These are phyloP conservation scores for Botrytis squamosa DNA, from an alignment of 2,329 filamentous ascomycete genomes.

Conservation along the genomic window DNA sequence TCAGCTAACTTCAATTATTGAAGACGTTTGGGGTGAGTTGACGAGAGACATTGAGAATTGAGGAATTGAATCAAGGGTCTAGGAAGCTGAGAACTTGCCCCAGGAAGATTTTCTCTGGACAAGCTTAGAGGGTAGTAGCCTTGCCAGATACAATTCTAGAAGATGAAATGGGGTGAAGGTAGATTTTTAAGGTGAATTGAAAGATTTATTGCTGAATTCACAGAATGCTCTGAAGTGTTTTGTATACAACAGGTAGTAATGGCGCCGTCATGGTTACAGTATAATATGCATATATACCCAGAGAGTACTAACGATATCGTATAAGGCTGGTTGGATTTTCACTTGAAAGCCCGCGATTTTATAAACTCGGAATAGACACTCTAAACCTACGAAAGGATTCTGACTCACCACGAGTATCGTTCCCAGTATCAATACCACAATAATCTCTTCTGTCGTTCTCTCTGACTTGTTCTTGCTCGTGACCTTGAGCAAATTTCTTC, in stretches of 20 bases:
- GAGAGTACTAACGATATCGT: neutral
- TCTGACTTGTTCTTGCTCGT: neutral
- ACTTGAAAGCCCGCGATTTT: neutral
- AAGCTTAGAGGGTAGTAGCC: neutral
- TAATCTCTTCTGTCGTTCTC: neutral
- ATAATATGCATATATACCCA: neutral
- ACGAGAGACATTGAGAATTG: neutral
- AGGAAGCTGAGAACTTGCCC: neutral
- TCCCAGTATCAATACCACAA: neutral
- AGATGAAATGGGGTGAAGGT: neutral
- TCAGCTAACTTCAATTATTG: neutral
- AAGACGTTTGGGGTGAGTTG: neutral
- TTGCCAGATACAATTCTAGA: neutral
- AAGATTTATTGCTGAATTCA: neutral
- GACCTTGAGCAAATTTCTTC: neutral
- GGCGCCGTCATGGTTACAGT: too few species aligned
- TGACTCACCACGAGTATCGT: neutral
- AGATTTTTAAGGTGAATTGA: neutral
- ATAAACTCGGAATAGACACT: too few species aligned
- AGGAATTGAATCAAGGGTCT: neutral
- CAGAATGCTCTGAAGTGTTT: neutral
- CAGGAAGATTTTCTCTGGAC: too few species aligned
- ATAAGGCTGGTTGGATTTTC: neutral
- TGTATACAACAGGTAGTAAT: too few species aligned
- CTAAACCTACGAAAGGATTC: neutral